phyloP scores from a whole-genome alignment of 78 protist species.

The Cavenderia fasciculata region DNA sequence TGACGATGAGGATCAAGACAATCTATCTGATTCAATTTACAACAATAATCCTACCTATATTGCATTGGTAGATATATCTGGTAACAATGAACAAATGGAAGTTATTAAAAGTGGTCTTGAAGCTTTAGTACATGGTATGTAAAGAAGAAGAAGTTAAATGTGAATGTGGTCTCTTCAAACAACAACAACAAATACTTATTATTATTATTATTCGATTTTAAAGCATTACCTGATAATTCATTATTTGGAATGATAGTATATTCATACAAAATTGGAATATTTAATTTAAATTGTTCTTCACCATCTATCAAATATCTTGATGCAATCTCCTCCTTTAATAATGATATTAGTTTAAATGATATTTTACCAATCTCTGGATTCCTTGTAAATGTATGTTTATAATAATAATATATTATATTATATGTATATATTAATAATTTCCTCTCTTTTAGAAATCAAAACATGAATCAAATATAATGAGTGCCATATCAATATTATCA shows the following conservation, averaged over 20 bases:
- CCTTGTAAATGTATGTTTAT: slow-evolving; percentile 27
- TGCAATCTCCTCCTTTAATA: neutral
- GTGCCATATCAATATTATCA: slow-evolving; percentile 20
- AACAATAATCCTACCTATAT: slow-evolving; percentile 46
- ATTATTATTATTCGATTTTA: neutral
- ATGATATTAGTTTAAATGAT: slow-evolving; percentile 19
- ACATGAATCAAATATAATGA: slow-evolving; percentile 32
- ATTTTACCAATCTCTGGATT: slow-evolving; percentile 29
- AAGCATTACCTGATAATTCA: slow-evolving; percentile 48
- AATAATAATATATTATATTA: neutral
- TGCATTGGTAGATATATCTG: slow-evolving; percentile 40
- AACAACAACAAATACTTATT: neutral
- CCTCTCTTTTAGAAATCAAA: slow-evolving; percentile 19
- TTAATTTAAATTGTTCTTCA: slow-evolving; percentile 16
- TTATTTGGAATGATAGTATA: slow-evolving; percentile 36
- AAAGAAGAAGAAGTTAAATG: too few species aligned
- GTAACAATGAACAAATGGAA: slow-evolving; percentile 20
- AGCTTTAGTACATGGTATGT: slow-evolving; percentile 36
- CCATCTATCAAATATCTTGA: slow-evolving; percentile 42
- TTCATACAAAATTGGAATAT: slow-evolving; percentile 20
- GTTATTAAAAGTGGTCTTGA: slow-evolving; percentile 12
- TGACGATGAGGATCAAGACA: neutral
- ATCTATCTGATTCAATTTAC: neutral
- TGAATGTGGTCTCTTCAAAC: neutral
- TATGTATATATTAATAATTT: neutral